These are phyloP conservation scores for Pythium phragmiticola DNA, from an alignment of 352 stramenopile species.

Conservation along the genomic window DNA sequence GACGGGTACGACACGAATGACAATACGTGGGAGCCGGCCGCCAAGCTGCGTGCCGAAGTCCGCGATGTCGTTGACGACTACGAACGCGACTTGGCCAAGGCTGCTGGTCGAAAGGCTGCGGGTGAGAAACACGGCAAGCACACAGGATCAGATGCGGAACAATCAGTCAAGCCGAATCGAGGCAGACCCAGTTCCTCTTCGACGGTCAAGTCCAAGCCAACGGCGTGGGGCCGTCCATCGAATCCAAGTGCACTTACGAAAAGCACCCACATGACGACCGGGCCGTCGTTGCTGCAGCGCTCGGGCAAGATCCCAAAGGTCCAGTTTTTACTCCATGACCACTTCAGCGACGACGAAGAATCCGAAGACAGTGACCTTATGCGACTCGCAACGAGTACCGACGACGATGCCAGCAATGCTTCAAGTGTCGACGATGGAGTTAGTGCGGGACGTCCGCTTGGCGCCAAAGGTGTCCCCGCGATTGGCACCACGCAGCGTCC, in stretches of 20 bases:
- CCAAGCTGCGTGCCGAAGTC: constrained; percentile 51
- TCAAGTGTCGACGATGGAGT: not conserved
- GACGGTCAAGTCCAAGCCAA: constrained; percentile 4
- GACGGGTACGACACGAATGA: constrained; percentile 61
- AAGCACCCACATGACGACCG: not conserved
- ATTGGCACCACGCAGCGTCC: not conserved
- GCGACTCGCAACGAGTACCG: constrained; percentile 16
- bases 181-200: not conserved
- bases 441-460: not conserved
- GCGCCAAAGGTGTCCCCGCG: not conserved
- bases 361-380: constrained; percentile 17
- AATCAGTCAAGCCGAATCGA: no score
- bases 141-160: no score
- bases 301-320: constrained; percentile 14
- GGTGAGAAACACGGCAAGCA: no score
- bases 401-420: constrained; percentile 13
- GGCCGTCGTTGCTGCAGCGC: not conserved
- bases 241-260: constrained; percentile 12
- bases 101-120: not conserved
- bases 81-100: constrained; percentile 26
- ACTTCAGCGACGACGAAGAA: constrained; percentile 13
- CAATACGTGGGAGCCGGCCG: constrained; percentile 63
- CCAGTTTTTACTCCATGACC: constrained; percentile 6
- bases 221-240: not conserved
- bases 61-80: constrained; percentile 57